phyloP scores from a whole-genome alignment of 169 alveolate genomes.

The Cystoisospora suis region DNA sequence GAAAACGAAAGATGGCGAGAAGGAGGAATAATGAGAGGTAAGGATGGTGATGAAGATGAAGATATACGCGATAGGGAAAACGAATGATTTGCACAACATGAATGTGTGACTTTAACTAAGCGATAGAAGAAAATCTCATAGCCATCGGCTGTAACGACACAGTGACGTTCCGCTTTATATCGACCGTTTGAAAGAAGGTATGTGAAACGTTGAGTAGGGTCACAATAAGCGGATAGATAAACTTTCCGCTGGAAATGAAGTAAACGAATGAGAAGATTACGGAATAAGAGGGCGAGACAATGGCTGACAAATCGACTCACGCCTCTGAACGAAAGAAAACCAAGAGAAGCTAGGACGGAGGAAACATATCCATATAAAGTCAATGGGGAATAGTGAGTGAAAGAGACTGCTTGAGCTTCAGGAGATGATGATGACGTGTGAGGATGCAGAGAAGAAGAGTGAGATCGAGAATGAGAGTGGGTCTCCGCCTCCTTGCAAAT shows the following conservation, averaged over 20 bases:
- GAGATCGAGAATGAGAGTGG: not conserved
- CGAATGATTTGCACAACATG: too few species aligned
- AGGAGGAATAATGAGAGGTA: too few species aligned
- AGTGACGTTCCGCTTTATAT: constrained; percentile 46
- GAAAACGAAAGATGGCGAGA: too few species aligned
- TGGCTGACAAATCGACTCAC: not conserved
- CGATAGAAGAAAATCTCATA: constrained; percentile 44
- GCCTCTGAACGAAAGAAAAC: not conserved
- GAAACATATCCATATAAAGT: too few species aligned
- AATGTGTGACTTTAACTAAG: constrained; percentile 36
- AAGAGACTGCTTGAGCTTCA: too few species aligned
- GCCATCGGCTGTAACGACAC: constrained; percentile 60
- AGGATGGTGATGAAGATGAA: too few species aligned
- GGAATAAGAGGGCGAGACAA: not conserved
- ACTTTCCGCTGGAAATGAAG: constrained; percentile 58
- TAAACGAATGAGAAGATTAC: constrained; percentile 37
- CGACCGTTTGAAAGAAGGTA: constrained; percentile 35
- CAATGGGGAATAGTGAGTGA: too few species aligned
- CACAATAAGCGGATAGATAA: constrained; percentile 9
- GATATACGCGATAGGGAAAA: too few species aligned
- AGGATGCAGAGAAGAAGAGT: not conserved
- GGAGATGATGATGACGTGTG: not conserved
- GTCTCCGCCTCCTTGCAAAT: not conserved
- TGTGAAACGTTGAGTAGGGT: constrained; percentile 52
- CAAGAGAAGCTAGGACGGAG: not conserved